Base-by-base conservation (phyloP, 306 rosid genomes). In the Citrullus colocynthis region DNA sequence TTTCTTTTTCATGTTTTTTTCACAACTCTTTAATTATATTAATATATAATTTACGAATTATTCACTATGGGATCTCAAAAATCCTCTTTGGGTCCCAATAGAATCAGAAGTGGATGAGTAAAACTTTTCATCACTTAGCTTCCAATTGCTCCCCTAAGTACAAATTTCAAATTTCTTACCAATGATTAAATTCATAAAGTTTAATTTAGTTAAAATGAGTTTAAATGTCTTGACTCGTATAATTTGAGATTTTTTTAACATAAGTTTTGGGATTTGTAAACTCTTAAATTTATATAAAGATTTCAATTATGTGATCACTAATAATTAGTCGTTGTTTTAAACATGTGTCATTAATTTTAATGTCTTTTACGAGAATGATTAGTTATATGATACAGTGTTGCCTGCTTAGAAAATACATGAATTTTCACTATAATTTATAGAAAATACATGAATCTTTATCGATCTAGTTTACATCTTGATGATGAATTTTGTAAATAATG, bases 31-130 rank as follows among this genome's bases (percentile, higher is more conserved):
- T 44, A 44, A 44, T 77, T 18, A 77, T 21, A 28, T 54, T 20
- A 24, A 41, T 32, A 44, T 44, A 45, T 51, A 21, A 17, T 37
- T 44, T 28, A 41, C 59, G 10, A 56, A 55, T 52, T 5, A 16
- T 67, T 67, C 70, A 44, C 60, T 13, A n/a, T 49, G 56, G 70
- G 57, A 66, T 70, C 74, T 80, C 52, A 30, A 37, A 32, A 76
- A 62, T 55, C 76, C 60, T 11, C 1, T 80, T 84, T 69, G 74
- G 88, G 89, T 61, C 84, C 85, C 85, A 69, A 57, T 70, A 79
- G 37, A 81, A 78, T 85, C 78, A 62, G 76, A 48, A 60, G 74
- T 48, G 60, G 79, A 81, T 82, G 78, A 78, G 14, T 48, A 12
- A 48, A 48, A 75, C 85, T 5, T 48, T 48, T 86, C 86, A 77